phyloP scores from a whole-genome alignment of 2,329 filamentous ascomycete genomes.

The Xylaria sp. region DNA sequence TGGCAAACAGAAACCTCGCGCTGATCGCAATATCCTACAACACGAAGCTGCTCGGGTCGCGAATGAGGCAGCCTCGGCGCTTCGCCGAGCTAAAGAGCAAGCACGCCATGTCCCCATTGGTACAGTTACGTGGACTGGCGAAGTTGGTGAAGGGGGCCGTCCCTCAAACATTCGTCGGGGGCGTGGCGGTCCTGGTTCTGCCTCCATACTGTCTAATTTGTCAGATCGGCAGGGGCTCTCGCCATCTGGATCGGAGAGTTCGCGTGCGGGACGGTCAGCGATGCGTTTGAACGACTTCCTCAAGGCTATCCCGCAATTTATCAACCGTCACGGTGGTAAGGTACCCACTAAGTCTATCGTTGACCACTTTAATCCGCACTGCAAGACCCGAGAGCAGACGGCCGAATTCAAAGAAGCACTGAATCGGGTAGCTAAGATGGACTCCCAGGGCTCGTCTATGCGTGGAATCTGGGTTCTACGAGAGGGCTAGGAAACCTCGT shows the following conservation, averaged over 20 bases:
- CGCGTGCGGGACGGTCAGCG: constrained; percentile 38
- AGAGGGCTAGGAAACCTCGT: constrained; percentile 22
- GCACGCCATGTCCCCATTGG: constrained; percentile 81
- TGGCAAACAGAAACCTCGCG: constrained; percentile 75
- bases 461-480: constrained; percentile 64
- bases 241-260: constrained; percentile 59
- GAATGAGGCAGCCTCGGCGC: constrained; percentile 78
- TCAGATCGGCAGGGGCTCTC: constrained; percentile 65
- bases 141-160: constrained; percentile 80
- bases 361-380: constrained; percentile 88
- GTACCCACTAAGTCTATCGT: constrained; percentile 87
- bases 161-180: constrained; percentile 66
- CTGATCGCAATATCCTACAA: constrained; percentile 82
- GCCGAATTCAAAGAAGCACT: constrained; percentile 86
- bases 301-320: constrained; percentile 75
- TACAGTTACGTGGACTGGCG: constrained; percentile 93
- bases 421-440: constrained; percentile 77
- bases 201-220: constrained; percentile 66
- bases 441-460: constrained; percentile 66
- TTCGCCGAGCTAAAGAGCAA: constrained; percentile 77
- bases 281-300: constrained; percentile 53
- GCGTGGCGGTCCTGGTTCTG: constrained; percentile 63
- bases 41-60: constrained; percentile 85
- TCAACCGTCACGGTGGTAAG: constrained; percentile 79
- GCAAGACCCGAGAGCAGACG: constrained; percentile 73